These are phyloP conservation scores for Closterium sp. DNA, from an alignment of 139 green algal species.

Conservation along the genomic window DNA sequence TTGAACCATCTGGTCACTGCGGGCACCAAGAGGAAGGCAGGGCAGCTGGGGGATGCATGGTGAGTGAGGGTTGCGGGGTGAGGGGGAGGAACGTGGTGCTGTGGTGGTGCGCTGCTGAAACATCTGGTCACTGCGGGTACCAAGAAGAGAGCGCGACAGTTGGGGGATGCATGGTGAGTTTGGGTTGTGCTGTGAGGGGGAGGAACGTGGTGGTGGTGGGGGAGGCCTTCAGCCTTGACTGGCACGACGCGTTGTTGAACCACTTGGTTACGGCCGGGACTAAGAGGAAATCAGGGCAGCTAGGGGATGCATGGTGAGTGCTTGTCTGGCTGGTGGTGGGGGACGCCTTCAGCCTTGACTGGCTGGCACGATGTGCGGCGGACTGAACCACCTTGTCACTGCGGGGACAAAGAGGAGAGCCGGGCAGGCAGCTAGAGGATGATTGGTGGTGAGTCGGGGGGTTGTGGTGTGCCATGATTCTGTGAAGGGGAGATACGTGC, in stretches of 20 bases:
- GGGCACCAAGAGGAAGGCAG: not conserved
- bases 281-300: too few species aligned
- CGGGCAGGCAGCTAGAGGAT: not conserved
- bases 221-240: not conserved
- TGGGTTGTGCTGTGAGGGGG: not conserved
- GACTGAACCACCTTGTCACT: conserved; percentile 16
- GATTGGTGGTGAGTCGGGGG: too few species aligned
- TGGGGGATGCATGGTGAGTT: conserved; percentile 6
- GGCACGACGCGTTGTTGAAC: conserved; percentile 13
- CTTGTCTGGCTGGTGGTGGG: conserved; percentile 22
- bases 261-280: not conserved
- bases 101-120: conserved; percentile 8
- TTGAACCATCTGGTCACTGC: conserved; percentile 14
- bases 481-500: too few species aligned
- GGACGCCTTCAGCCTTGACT: not conserved
- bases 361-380: not conserved
- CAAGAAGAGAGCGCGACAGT: not conserved
- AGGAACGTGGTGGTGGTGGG: conserved; percentile 26
- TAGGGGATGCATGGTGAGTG: not conserved
- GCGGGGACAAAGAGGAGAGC: not conserved
- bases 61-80: not conserved
- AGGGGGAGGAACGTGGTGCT: conserved; percentile 15
- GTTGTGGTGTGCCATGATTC: too few species aligned
- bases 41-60: conserved; percentile 1
- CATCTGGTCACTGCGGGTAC: not conserved